Evolutionary conservation across 2,329 filamentous ascomycete species (phyloP).

Genomic region (Geosmithia morbida): DNA sequence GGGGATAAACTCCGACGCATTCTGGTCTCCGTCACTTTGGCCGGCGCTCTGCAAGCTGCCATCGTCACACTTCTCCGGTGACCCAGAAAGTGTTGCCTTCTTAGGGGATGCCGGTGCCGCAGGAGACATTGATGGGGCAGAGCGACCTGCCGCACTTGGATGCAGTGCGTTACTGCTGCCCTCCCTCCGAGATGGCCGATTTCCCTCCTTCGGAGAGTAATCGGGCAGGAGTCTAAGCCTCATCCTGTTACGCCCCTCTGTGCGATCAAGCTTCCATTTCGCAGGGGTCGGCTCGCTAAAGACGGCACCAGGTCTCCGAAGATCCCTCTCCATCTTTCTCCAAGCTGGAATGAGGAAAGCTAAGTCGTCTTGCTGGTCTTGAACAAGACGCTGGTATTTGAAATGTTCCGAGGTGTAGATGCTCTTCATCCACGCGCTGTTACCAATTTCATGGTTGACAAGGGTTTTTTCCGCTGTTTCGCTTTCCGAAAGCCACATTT

Average conservation of each 20-base stretch:
- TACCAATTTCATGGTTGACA: conserved; percentile 72
- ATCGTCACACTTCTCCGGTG: neutral
- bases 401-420: conserved; percentile 86
- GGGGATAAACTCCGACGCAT: conserved; percentile 16
- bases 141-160: conserved; percentile 6
- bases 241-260: conserved; percentile 92
- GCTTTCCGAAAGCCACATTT: conserved; percentile 62
- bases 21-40: conserved; percentile 7
- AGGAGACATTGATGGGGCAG: conserved; percentile 9
- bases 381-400: conserved; percentile 76
- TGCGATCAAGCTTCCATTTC: conserved; percentile 91
- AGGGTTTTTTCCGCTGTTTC: conserved; percentile 55
- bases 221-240: conserved; percentile 76
- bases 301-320: conserved; percentile 68
- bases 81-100: neutral
- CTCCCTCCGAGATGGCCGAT: conserved; percentile 66
- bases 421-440: conserved; percentile 86
- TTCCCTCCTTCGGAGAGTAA: conserved; percentile 48
- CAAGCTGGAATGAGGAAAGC: conserved; percentile 64
- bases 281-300: conserved; percentile 47
- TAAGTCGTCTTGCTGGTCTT: conserved; percentile 88
- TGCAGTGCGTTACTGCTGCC: conserved; percentile 30
- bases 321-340: conserved; percentile 62
- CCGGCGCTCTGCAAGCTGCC: neutral
- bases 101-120: neutral